These are phyloP conservation scores for Musa itinerans DNA, from an alignment of 176 grass and related monocot genomes.

Conservation along the genomic window DNA sequence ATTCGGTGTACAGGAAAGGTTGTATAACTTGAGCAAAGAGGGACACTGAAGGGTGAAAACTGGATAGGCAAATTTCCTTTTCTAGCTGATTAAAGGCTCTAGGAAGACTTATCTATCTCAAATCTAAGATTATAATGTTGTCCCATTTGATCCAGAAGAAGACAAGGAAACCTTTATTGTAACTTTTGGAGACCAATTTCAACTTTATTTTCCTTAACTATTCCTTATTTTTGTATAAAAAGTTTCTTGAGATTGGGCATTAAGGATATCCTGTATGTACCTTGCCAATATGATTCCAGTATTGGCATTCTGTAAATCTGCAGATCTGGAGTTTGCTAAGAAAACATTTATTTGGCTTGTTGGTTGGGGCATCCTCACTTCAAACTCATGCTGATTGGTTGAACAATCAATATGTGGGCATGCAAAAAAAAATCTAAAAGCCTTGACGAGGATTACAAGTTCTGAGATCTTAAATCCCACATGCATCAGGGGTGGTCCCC, in stretches of 20 bases:
- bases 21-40: neutral
- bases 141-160: neutral
- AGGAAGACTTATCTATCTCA: neutral
- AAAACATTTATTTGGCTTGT: neutral
- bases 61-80: neutral
- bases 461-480: neutral
- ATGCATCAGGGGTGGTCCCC: neutral
- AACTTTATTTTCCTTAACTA: neutral
- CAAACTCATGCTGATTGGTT: neutral
- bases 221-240: neutral
- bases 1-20: neutral
- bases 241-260: neutral
- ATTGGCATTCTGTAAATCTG: neutral
- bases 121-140: neutral
- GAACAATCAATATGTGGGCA: neutral
- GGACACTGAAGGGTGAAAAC: neutral
- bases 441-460: neutral
- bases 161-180: neutral
- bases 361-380: neutral
- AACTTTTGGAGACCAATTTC: neutral
- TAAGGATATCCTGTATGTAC: neutral
- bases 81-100: neutral
- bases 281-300: neutral
- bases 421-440: neutral
- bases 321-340: neutral